Evolutionary conservation across 108 stramenopile species (phyloP).

Genomic region (Chaetoceros muelleri): DNA sequence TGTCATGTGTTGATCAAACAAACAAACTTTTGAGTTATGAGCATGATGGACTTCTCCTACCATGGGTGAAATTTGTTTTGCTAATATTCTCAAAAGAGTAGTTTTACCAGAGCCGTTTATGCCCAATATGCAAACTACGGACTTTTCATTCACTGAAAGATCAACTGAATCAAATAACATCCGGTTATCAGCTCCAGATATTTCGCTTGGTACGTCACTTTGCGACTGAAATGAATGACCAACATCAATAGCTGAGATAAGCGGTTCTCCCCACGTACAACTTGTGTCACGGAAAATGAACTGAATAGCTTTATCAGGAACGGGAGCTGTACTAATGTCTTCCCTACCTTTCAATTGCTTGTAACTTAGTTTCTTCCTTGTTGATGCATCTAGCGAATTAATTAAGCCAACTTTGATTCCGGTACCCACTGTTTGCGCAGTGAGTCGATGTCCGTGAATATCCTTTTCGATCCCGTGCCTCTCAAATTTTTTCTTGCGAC

Average conservation of each 20-base stretch:
- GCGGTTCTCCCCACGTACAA: slow-evolving; percentile 57
- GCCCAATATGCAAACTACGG: slow-evolving; percentile 58
- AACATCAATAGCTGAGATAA: slow-evolving; percentile 53
- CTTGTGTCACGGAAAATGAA: slow-evolving; percentile 41
- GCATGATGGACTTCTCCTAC: slow-evolving; percentile 74
- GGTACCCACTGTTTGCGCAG: slow-evolving; percentile 36
- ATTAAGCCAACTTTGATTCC: slow-evolving; percentile 42
- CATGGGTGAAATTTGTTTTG: slow-evolving; percentile 59
- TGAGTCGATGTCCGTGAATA: slow-evolving; percentile 41
- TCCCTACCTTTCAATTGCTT: slow-evolving; percentile 37
- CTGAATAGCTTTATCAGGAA: slow-evolving; percentile 73
- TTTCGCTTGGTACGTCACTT: background rate
- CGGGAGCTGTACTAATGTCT: slow-evolving; percentile 17
- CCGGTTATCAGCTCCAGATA: slow-evolving; percentile 17
- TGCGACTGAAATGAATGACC: slow-evolving; percentile 31
- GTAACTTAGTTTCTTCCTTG: slow-evolving; percentile 26
- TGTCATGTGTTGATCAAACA: slow-evolving; percentile 76
- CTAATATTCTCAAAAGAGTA: slow-evolving; percentile 80
- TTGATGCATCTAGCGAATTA: slow-evolving; percentile 38
- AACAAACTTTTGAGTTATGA: slow-evolving; percentile 58
- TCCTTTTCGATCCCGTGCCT: slow-evolving; percentile 50
- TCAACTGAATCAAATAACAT: slow-evolving; percentile 68
- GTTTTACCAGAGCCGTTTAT: slow-evolving; percentile 83
- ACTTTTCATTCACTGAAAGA: slow-evolving; percentile 54
- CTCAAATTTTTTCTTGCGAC: slow-evolving; percentile 60